Conservation (phyloP, 2,329 filamentous ascomycete genomes). For the Akanthomyces lecanii region DNA sequence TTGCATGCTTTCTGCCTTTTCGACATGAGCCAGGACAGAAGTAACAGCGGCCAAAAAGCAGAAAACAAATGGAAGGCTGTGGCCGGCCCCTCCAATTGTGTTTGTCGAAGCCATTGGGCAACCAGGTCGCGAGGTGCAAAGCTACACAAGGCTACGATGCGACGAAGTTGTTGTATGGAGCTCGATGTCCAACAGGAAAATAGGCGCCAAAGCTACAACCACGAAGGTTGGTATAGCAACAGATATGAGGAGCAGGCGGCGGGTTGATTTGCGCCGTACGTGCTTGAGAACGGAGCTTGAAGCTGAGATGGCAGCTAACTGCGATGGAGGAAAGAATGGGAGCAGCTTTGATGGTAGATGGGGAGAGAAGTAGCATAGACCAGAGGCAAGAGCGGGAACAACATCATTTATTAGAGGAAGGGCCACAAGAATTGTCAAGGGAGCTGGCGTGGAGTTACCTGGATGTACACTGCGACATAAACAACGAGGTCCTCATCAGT, state of each 20-base stretch:
- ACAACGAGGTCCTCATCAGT: not conserved
- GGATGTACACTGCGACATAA: not conserved
- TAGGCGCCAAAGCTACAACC: not conserved
- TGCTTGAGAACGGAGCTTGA: not conserved
- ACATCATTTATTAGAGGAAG: not conserved
- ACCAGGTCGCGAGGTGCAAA: not conserved
- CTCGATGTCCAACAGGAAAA: not conserved
- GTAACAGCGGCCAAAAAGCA: conserved; percentile 20
- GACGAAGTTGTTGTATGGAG: not conserved
- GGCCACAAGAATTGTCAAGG: not conserved
- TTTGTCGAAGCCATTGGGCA: not conserved
- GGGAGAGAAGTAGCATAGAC: not conserved
- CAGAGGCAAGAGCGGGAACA: not conserved
- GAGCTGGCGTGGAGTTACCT: not conserved
- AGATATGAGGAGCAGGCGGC: not conserved
- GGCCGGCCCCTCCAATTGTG: not conserved
- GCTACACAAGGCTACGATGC: not conserved
- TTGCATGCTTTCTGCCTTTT: conserved; percentile 17
- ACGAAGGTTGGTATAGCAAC: not conserved
- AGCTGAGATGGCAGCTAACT: not conserved
- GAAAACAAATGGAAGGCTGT: not conserved
- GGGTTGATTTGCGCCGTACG: not conserved
- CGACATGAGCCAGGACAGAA: conserved; percentile 8
- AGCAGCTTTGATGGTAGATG: not conserved
- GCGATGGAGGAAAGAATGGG: not conserved